A percentile compares a stretch with the other conserved stretches of the same genome.
These are phyloP conservation scores for Peterozyma toletana DNA, from an alignment of 805 yeast species.

Conservation along the genomic window DNA sequence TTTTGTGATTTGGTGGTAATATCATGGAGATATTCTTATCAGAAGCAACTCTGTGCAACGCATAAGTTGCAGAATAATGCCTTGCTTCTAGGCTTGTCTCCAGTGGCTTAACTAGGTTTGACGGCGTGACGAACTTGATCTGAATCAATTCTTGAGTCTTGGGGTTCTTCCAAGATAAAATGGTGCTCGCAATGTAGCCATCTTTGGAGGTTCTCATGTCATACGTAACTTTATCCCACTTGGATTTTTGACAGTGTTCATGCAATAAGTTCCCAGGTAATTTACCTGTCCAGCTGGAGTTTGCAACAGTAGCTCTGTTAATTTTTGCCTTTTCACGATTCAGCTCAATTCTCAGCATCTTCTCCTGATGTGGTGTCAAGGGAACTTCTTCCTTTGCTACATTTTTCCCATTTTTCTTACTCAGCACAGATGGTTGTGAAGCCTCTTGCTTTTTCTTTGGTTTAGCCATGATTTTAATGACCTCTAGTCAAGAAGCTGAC, in stretches of 20 bases:
- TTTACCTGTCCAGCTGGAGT: constrained; percentile 92
- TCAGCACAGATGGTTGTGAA: no score
- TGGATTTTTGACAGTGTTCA: constrained; percentile 80
- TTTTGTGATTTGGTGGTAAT: constrained; percentile 75
- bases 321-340: constrained; percentile 9
- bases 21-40: constrained; percentile 83
- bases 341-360: no score
- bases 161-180: constrained; percentile 69
- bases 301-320: constrained; percentile 45
- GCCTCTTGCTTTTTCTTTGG: no score
- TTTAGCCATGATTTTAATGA: no score
- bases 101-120: constrained; percentile 50
- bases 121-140: constrained; percentile 46
- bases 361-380: no score
- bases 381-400: no score
- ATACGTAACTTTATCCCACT: constrained; percentile 84
- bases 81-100: constrained; percentile 86
- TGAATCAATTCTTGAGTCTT: constrained; percentile 64
- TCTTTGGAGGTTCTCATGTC: constrained; percentile 45
- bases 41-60: constrained; percentile 70
- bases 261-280: constrained; percentile 80
- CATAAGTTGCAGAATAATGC: constrained; percentile 85
- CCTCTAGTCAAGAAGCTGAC: no score
- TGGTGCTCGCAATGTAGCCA: constrained; percentile 63
- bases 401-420: no score